Conservation (phyloP, 1,139 yeast species). For the Geotrichum macrosporum region DNA sequence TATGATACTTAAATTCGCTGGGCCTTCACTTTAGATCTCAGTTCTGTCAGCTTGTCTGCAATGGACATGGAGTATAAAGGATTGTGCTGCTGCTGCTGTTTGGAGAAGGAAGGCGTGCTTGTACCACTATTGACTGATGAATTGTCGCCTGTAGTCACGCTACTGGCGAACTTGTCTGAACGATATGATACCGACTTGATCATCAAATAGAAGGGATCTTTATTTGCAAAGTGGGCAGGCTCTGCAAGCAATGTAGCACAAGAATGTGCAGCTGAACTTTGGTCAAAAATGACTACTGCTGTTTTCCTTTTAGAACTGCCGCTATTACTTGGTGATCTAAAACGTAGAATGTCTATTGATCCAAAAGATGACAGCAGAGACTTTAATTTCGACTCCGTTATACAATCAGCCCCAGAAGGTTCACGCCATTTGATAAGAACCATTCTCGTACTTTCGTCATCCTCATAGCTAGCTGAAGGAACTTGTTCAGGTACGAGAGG, state of each 20-base stretch:
- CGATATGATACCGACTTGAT: slow-evolving; percentile 7
- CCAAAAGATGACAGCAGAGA: slow-evolving; percentile 12
- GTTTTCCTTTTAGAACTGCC: slow-evolving; percentile 2
- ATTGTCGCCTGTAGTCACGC: too few relatives aligned
- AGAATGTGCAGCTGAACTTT: slow-evolving; percentile 13
- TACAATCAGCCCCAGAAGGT: neutral
- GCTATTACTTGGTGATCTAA: neutral
- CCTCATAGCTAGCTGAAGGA: neutral
- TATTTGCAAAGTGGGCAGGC: slow-evolving; percentile 8
- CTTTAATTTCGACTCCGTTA: slow-evolving; percentile 3
- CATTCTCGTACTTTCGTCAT: slow-evolving; percentile 9
- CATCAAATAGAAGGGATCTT: slow-evolving; percentile 11
- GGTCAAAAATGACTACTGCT: slow-evolving; percentile 6
- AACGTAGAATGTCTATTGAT: slow-evolving; percentile 7
- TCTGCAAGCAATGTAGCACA: slow-evolving; percentile 12
- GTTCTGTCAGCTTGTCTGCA: slow-evolving; percentile 3
- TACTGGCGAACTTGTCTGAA: too few relatives aligned
- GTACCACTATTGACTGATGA: too few relatives aligned
- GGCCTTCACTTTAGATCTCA: slow-evolving; percentile 6
- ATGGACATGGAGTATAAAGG: neutral
- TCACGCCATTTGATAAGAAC: slow-evolving; percentile 9
- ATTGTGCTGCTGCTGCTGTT: neutral
- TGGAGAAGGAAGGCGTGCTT: neutral
- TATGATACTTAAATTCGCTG: neutral
- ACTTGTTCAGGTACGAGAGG: neutral